Percentiles rank a stretch among this genome's conserved stretches.
Evolutionary conservation across 1,284 basidiomycete genomes (phyloP).

Genomic region (Volvariella surrecta): DNA sequence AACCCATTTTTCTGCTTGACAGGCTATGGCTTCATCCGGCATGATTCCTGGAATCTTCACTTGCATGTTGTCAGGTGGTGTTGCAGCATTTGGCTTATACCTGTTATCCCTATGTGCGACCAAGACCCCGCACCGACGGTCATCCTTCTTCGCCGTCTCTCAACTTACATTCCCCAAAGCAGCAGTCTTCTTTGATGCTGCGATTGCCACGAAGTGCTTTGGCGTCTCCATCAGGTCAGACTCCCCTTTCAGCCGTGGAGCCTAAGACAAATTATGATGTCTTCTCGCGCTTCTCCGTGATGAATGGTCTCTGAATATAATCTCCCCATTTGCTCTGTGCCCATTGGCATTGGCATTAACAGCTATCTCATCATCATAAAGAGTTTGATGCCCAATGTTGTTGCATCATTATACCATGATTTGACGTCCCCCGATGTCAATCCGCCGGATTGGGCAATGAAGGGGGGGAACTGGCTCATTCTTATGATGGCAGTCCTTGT

Average conservation of each 20-base stretch:
- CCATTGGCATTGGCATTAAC: conserved; percentile 1
- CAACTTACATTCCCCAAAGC: conserved; percentile 81
- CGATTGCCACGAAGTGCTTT: conserved; percentile 95
- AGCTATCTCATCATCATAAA: conserved; percentile 95
- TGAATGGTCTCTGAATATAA: conserved; percentile 9
- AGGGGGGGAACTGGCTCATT: conserved; percentile 78
- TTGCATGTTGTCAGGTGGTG: conserved; percentile 78
- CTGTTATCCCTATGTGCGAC: conserved; percentile 83
- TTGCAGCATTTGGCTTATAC: conserved; percentile 85
- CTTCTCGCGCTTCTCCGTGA: conserved; percentile 2
- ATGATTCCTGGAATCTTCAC: conserved; percentile 83
- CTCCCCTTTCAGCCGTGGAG: conserved; percentile 6
- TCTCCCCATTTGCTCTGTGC: background rate
- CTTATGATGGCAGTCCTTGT: conserved; percentile 78
- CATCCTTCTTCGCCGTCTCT: conserved; percentile 86
- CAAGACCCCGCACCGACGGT: conserved; percentile 63
- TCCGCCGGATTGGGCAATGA: conserved; percentile 68
- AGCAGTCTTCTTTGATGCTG: conserved; percentile 83
- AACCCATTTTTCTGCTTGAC: conserved; percentile 13
- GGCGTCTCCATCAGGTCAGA: conserved; percentile 88
- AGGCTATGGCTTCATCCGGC: conserved; percentile 83
- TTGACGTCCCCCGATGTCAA: conserved; percentile 55
- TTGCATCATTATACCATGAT: conserved; percentile 74
- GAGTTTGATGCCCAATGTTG: conserved; percentile 91
- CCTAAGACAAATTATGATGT: conserved; percentile 2